Evolutionary conservation across 129 eudicot species (phyloP).

Genomic region (Scalesia atractyloides): DNA sequence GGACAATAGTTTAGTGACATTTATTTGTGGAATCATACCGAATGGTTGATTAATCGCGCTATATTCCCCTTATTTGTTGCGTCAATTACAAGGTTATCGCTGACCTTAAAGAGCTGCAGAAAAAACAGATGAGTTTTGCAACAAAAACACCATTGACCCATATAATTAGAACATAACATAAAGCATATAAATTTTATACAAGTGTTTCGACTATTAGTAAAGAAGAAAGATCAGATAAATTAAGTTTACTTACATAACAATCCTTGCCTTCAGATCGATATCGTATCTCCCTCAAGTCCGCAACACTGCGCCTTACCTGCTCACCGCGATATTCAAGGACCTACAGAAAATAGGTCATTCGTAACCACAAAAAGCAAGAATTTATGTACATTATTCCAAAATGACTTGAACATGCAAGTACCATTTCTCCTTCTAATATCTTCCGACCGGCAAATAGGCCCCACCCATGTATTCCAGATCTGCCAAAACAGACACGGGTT

Average conservation of each 20-base stretch:
- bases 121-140: constrained; percentile 9
- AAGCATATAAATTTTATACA: neutral
- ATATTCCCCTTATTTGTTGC: constrained; percentile 81
- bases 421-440: constrained; percentile 93
- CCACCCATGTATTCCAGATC: constrained; percentile 95
- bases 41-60: constrained; percentile 89
- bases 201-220: neutral
- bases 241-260: constrained; percentile 51
- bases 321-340: constrained; percentile 44
- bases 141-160: neutral
- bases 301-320: constrained; percentile 49
- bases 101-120: constrained; percentile 85
- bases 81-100: constrained; percentile 83
- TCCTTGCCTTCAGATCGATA: constrained; percentile 55
- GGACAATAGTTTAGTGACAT: neutral
- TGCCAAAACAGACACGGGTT: constrained; percentile 77
- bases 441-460: constrained; percentile 88
- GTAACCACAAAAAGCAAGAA: neutral
- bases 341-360: constrained; percentile 14
- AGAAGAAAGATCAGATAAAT: neutral
- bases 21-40: constrained; percentile 49
- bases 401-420: constrained; percentile 27
- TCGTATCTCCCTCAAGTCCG: constrained; percentile 50
- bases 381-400: neutral
- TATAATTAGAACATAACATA: neutral